These are phyloP conservation scores for Tephrocybe sp. DNA, from an alignment of 768 basidiomycete species.

Conservation along the genomic window DNA sequence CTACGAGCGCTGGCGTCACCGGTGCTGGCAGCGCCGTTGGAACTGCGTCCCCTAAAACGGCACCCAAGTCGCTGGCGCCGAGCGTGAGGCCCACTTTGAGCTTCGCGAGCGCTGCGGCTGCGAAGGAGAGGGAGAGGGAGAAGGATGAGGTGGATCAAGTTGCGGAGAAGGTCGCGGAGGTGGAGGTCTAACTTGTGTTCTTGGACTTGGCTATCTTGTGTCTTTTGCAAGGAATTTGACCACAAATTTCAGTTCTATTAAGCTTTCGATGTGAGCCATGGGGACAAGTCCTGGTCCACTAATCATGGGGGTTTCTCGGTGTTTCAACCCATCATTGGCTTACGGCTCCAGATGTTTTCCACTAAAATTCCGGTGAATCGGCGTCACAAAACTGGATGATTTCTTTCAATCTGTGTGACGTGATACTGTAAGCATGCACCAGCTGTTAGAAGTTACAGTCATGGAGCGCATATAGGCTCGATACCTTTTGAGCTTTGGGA, in stretches of 20 bases:
- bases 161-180: conserved; percentile 22
- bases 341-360: too few relatives aligned
- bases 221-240: conserved; percentile 4
- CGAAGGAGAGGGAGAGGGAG: conserved; percentile 37
- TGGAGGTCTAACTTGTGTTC: conserved; percentile 9
- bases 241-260: neutral
- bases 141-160: conserved; percentile 19
- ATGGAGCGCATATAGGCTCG: too few relatives aligned
- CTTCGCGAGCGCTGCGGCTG: conserved; percentile 82
- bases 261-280: too few relatives aligned
- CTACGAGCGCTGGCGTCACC: conserved; percentile 24
- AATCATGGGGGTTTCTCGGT: too few relatives aligned
- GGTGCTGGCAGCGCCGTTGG: conserved; percentile 9
- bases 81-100: conserved; percentile 74
- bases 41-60: conserved; percentile 27
- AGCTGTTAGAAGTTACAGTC: too few relatives aligned
- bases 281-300: too few relatives aligned
- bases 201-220: conserved; percentile 9
- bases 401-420: too few relatives aligned
- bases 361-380: too few relatives aligned
- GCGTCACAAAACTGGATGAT: too few relatives aligned
- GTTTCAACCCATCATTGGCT: too few relatives aligned
- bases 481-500: too few relatives aligned
- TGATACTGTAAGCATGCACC: too few relatives aligned
- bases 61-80: conserved; percentile 35